Percentiles rank a stretch among this genome's conserved stretches.
phyloP scores from a whole-genome alignment of 2,329 filamentous ascomycete species.

The Aureobasidium sp. region DNA sequence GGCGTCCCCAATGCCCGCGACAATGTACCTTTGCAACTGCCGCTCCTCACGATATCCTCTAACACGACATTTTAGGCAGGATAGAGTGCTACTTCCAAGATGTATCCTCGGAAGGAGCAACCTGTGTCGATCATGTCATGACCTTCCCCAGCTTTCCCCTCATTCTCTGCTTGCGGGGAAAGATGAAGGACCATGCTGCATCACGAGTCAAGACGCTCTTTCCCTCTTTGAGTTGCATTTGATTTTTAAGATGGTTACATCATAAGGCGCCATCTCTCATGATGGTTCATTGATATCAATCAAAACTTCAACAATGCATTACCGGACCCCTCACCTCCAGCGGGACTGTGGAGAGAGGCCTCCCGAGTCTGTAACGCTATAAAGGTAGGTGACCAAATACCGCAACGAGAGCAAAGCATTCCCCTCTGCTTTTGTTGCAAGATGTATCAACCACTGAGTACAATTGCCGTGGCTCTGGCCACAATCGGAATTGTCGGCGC shows the following conservation, averaged over 20 bases:
- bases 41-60: neutral
- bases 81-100: neutral
- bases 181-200: neutral
- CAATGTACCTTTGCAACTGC: neutral
- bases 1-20: neutral
- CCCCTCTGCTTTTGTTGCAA: neutral
- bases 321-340: neutral
- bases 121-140: neutral
- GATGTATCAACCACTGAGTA: neutral
- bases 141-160: neutral
- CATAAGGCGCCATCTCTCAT: too few species aligned
- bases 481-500: constrained; percentile 4
- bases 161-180: neutral
- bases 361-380: neutral
- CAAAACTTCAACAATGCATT: neutral
- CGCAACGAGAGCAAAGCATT: neutral
- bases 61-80: neutral
- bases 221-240: neutral
- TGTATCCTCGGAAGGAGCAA: neutral
- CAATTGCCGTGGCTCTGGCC: neutral
- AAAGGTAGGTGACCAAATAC: neutral
- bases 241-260: neutral
- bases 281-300: too few species aligned
- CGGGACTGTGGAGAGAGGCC: neutral
- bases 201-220: neutral